Conservation (phyloP, 2,329 filamentous ascomycete species). For the Exophiala mesophila region DNA sequence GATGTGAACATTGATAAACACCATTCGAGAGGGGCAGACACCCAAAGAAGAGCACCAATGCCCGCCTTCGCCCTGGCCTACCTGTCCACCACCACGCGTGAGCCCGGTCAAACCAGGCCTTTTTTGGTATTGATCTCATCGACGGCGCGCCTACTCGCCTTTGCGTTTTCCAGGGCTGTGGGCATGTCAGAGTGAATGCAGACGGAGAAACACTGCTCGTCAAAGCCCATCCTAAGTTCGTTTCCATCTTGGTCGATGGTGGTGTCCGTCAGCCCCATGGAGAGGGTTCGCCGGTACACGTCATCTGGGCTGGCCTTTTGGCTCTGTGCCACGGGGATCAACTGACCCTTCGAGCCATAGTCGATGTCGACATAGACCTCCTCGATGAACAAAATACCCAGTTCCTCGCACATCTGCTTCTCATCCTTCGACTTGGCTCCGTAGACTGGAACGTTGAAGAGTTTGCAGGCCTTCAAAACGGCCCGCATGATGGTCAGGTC, state of each 20-base stretch:
- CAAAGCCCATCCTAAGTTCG: conserved; percentile 36
- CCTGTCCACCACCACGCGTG: no score
- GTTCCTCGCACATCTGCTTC: conserved; percentile 49
- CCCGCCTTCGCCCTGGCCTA: no score
- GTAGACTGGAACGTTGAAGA: conserved; percentile 49
- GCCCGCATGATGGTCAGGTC: conserved; percentile 49
- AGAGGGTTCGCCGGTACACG: conserved; percentile 38
- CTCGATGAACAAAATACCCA: conserved; percentile 50
- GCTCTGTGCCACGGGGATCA: conserved; percentile 57
- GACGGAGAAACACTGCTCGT: conserved; percentile 40
- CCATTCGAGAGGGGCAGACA: no score
- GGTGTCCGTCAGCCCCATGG: conserved; percentile 39
- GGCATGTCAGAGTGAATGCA: conserved; percentile 48
- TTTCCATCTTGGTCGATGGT: conserved; percentile 41
- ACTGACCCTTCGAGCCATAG: conserved; percentile 46
- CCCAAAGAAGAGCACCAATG: no score
- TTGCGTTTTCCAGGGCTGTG: conserved; percentile 42
- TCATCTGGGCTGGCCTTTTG: conserved; percentile 43
- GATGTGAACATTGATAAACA: no score
- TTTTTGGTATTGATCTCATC: conserved; percentile 40
- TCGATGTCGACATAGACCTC: conserved; percentile 56
- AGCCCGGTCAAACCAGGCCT: no score
- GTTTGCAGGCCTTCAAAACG: conserved; percentile 51
- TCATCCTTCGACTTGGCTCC: conserved; percentile 52
- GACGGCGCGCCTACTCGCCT: conserved; percentile 36